Conservation (phyloP, 768 basidiomycete species). For the Russula olivacea region DNA sequence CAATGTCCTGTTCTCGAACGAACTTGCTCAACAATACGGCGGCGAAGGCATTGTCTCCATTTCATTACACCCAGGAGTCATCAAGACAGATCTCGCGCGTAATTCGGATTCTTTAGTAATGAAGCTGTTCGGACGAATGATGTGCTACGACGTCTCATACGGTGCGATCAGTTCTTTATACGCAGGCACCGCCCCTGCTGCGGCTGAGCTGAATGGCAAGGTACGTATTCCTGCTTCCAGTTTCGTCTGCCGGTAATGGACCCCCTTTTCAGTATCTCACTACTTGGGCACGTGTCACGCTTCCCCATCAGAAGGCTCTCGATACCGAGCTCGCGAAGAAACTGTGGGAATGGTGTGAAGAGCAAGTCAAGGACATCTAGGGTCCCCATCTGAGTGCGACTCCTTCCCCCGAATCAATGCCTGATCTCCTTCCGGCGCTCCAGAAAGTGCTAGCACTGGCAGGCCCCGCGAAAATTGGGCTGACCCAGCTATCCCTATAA, state of each 20-base stretch:
- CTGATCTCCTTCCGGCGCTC: no score
- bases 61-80: background rate
- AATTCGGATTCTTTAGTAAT: background rate
- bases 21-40: background rate
- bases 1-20: background rate
- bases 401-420: background rate
- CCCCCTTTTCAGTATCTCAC: background rate
- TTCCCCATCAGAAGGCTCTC: background rate
- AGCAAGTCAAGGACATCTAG: conserved; percentile 2
- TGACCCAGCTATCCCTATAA: no score
- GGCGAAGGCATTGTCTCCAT: conserved; percentile 1
- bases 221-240: background rate
- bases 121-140: background rate
- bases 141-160: background rate
- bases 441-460: no score
- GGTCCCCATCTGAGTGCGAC: background rate
- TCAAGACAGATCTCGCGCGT: background rate
- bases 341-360: conserved; percentile 8
- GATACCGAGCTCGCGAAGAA: background rate
- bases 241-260: background rate
- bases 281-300: conserved; percentile 10
- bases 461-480: no score
- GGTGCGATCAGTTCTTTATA: background rate
- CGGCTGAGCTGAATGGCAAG: conserved; percentile 5
- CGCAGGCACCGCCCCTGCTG: conserved; percentile 2